Evolutionary conservation across 2,329 filamentous ascomycete species (phyloP).

Genomic region (Drechslerella stenobrocha): DNA sequence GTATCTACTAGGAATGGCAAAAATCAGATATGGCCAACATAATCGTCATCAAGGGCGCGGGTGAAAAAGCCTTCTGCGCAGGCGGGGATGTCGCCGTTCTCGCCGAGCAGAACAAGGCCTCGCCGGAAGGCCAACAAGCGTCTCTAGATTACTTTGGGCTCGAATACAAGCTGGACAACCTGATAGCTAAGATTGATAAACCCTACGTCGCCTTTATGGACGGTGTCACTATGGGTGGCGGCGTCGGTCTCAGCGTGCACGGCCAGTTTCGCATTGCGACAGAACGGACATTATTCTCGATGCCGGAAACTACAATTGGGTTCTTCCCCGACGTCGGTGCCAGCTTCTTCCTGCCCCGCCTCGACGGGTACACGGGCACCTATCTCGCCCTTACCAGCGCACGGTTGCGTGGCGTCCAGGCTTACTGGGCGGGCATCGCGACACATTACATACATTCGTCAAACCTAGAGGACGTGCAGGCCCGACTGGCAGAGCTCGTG

Average conservation of each 20-base stretch:
- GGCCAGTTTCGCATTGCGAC: conserved; percentile 96
- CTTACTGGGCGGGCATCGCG: conserved; percentile 78
- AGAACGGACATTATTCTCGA: conserved; percentile 91
- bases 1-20: conserved; percentile 70
- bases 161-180: conserved; percentile 94
- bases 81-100: conserved; percentile 86
- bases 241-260: conserved; percentile 90
- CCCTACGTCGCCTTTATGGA: conserved; percentile 96
- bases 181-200: conserved; percentile 90
- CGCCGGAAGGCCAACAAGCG: conserved; percentile 69
- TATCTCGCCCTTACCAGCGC: conserved; percentile 93
- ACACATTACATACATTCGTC: conserved; percentile 97
- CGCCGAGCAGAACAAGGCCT: conserved; percentile 70
- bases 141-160: conserved; percentile 86
- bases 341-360: conserved; percentile 89
- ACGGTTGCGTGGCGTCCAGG: conserved; percentile 76
- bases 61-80: conserved; percentile 82
- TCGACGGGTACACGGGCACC: conserved; percentile 83
- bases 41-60: conserved; percentile 86
- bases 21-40: conserved; percentile 94
- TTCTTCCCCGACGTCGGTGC: conserved; percentile 98
- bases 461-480: conserved; percentile 77
- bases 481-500: conserved; percentile 81
- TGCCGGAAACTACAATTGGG: conserved; percentile 97
- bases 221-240: conserved; percentile 97